A percentile compares a stretch with the other conserved stretches of the same genome.
phyloP scores from a whole-genome alignment of 192 early-diverging fungal genomes.

The Backusella morwellensis region DNA sequence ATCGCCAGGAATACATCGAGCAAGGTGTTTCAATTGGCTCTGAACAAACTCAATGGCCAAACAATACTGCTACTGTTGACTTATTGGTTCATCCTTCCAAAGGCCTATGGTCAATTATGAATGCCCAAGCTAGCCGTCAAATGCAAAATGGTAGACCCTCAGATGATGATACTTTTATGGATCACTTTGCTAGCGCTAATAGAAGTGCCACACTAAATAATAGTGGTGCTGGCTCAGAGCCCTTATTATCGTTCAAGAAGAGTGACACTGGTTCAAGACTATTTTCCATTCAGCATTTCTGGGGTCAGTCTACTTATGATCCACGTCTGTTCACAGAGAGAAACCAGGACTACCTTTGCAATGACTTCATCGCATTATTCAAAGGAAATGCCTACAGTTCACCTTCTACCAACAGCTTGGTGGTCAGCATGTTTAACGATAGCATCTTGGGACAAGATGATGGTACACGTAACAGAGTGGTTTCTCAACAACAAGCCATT shows the following conservation, averaged over 20 bases:
- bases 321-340: slow-evolving; percentile 63
- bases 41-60: slow-evolving; percentile 42
- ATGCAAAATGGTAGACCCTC: slow-evolving; percentile 41
- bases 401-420: slow-evolving; percentile 67
- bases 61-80: slow-evolving; percentile 62
- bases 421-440: slow-evolving; percentile 63
- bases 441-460: slow-evolving; percentile 9
- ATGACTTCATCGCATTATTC: slow-evolving; percentile 86
- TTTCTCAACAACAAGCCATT: slow-evolving; percentile 18
- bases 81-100: slow-evolving; percentile 64
- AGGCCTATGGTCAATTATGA: slow-evolving; percentile 69
- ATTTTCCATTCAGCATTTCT: slow-evolving; percentile 86
- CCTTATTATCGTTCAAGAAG: slow-evolving; percentile 38
- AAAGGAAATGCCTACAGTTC: slow-evolving; percentile 64
- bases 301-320: slow-evolving; percentile 66
- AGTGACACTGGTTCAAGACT: slow-evolving; percentile 38
- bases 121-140: slow-evolving; percentile 36
- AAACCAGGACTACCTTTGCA: slow-evolving; percentile 77
- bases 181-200: slow-evolving; percentile 46
- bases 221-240: slow-evolving; percentile 21
- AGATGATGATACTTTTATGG: slow-evolving; percentile 50
- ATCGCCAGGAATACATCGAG: slow-evolving; percentile 53
- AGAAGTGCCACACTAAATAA: slow-evolving; percentile 28
- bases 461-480: background rate
- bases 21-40: slow-evolving; percentile 58